Percentiles rank a stretch among this genome's conserved stretches.
These are phyloP conservation scores for Citrus reticulata DNA, from an alignment of 345 rosid genomes.

Conservation along the genomic window DNA sequence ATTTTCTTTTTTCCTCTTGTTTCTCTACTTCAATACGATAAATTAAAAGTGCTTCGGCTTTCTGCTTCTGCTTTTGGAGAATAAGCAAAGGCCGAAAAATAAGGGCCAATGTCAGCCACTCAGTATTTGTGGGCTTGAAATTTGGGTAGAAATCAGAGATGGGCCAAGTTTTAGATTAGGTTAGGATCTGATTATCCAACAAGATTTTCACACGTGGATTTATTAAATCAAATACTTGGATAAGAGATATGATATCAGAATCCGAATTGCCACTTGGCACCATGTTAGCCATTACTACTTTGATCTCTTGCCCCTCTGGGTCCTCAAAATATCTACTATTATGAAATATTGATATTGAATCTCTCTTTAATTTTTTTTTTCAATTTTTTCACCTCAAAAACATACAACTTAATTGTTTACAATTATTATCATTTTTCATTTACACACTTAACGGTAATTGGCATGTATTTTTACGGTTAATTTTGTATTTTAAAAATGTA, in stretches of 20 bases:
- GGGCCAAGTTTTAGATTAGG: constrained; percentile 46
- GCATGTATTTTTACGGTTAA: too few relatives aligned
- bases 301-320: background rate
- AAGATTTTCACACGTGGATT: constrained; percentile 50
- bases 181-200: constrained; percentile 68
- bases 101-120: constrained; percentile 12
- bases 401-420: too few relatives aligned
- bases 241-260: constrained; percentile 36
- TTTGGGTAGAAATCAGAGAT: constrained; percentile 16
- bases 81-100: constrained; percentile 16
- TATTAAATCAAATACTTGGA: constrained; percentile 22
- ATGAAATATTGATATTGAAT: too few relatives aligned
- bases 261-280: constrained; percentile 30
- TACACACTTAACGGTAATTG: too few relatives aligned
- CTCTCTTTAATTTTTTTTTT: too few relatives aligned
- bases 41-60: background rate
- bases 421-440: too few relatives aligned
- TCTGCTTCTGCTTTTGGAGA: background rate
- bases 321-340: constrained; percentile 6
- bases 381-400: background rate
- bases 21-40: too few relatives aligned
- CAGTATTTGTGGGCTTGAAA: constrained; percentile 28
- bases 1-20: background rate
- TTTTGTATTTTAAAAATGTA: too few relatives aligned
- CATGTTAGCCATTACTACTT: constrained; percentile 14